Evolutionary conservation across 495 filamentous ascomycete species (phyloP).

Genomic region (Xylaria flabelliformis): DNA sequence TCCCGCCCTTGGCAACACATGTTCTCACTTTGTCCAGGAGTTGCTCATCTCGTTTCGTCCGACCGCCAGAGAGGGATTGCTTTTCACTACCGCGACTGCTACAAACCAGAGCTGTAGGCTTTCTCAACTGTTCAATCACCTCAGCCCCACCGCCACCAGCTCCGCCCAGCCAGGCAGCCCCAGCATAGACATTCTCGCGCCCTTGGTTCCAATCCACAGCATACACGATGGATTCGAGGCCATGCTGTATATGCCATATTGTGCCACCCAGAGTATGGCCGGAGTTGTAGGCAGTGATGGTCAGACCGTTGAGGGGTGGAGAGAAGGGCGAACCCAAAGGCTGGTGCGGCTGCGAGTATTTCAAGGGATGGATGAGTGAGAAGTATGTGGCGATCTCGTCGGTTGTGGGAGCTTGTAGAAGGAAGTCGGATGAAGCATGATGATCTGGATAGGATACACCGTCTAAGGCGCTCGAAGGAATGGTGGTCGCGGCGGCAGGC

Average conservation of each 20-base stretch:
- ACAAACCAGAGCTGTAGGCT: slow-evolving; percentile 92
- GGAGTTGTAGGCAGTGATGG: slow-evolving; percentile 94
- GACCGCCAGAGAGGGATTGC: slow-evolving; percentile 69
- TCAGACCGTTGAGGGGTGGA: slow-evolving; percentile 87
- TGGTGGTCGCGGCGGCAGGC: slow-evolving; percentile 81
- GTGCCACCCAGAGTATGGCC: slow-evolving; percentile 95
- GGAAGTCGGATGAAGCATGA: slow-evolving; percentile 62
- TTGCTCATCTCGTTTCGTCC: slow-evolving; percentile 82
- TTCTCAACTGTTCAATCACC: slow-evolving; percentile 89
- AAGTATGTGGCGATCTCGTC: slow-evolving; percentile 95
- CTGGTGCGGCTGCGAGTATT: slow-evolving; percentile 95
- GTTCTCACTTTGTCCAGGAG: slow-evolving; percentile 83
- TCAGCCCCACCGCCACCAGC: slow-evolving; percentile 80
- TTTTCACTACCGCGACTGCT: slow-evolving; percentile 82
- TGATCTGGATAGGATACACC: slow-evolving; percentile 67
- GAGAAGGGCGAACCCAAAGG: slow-evolving; percentile 85
- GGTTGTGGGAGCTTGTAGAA: slow-evolving; percentile 78
- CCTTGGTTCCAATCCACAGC: slow-evolving; percentile 98
- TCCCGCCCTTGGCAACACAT: slow-evolving; percentile 78
- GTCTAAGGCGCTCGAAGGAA: slow-evolving; percentile 70
- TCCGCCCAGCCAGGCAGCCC: slow-evolving; percentile 90
- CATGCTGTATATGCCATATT: slow-evolving; percentile 99
- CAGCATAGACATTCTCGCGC: slow-evolving; percentile 88
- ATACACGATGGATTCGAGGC: slow-evolving; percentile 95
- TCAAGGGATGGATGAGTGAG: slow-evolving; percentile 87